Conservation (phyloP, 1,284 basidiomycete species). For the Leccinum pallidistipes region DNA sequence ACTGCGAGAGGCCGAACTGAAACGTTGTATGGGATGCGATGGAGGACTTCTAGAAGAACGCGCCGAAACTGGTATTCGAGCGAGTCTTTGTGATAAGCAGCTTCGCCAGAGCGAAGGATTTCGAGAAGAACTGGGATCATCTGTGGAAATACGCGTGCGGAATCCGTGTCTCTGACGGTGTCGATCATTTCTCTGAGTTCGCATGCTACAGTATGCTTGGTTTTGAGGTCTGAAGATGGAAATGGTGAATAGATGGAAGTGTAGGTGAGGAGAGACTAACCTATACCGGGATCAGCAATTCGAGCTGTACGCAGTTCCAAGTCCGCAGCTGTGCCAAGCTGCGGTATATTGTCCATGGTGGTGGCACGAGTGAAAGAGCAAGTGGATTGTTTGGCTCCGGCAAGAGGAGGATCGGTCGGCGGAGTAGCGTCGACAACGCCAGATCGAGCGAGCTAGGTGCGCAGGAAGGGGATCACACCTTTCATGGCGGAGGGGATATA, state of each 20-base stretch:
- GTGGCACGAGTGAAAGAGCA: constrained; percentile 7
- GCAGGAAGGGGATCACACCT: constrained; percentile 72
- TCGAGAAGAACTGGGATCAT: constrained; percentile 82
- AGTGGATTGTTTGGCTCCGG: constrained; percentile 27
- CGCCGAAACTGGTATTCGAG: constrained; percentile 87
- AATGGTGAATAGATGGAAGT: constrained; percentile 1
- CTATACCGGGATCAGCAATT: constrained; percentile 72
- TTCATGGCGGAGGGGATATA: constrained; percentile 71
- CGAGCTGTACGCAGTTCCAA: constrained; percentile 67
- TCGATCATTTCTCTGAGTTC: constrained; percentile 91
- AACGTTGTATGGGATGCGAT: constrained; percentile 86
- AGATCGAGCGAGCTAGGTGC: too few relatives aligned
- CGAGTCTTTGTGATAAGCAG: constrained; percentile 76
- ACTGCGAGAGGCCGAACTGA: constrained; percentile 70
- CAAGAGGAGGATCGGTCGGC: too few relatives aligned
- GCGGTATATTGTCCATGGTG: constrained; percentile 45
- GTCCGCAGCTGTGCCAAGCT: constrained; percentile 54
- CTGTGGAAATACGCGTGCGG: constrained; percentile 66
- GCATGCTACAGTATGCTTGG: constrained; percentile 67
- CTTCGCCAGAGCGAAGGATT: constrained; percentile 75
- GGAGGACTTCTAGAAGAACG: constrained; percentile 83
- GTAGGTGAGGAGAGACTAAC: constrained; percentile 36
- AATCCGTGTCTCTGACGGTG: constrained; percentile 79
- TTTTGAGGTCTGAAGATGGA: constrained; percentile 58
- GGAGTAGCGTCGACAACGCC: too few relatives aligned